Base-by-base conservation (phyloP, 345 rosid genomes). In the Schrenkiella parvula region DNA sequence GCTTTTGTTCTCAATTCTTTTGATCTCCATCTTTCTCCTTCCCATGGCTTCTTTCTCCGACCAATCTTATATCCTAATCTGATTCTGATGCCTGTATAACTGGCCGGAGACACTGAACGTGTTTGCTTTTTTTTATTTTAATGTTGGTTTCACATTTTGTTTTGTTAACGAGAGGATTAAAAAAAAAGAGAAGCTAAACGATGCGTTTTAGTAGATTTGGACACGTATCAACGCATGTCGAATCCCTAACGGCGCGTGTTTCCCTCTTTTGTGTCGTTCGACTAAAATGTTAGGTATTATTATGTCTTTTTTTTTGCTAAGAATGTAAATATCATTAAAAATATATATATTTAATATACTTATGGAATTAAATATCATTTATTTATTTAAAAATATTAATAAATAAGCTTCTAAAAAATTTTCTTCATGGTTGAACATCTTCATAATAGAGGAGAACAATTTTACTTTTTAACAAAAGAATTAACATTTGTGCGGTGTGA, bases 1-100 rank as follows among this genome's bases (percentile, higher is more conserved):
- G 73, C 79, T 84, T 65, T 83, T 88, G 68, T 78, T 69, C 66
- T 90, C 90, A 57, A 88, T 90, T 72, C 87, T 84, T 84, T 85
- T 84, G 70, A 90, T 68, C 81, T 70, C 85, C 21, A 90, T 39
- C 84, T 83, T 90, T 77, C 64, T 80, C 52, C 92, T 75, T 68
- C 97, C 85, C 85, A 82, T 84, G 7, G 11, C 35, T 39, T 54
- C 25, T 28, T 46, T 29, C 47, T 56, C 43, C 66, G 32, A 37
- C 58, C 25, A 18, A 0, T 26, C 42, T 59, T 66, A 4, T 47
- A 18, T 14, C 80, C 68, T 75, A 62, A 54, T 55, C 67, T 55
- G 39, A 46, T 12, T 12, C 31, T 22, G 46, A 34, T 64, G 48
- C 53, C 51, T 6, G 44, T 18, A 19, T 28, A 2, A 71, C 53